Base-by-base conservation (phyloP, 2,329 filamentous ascomycete species). In the Aspergillus ochraceus region DNA sequence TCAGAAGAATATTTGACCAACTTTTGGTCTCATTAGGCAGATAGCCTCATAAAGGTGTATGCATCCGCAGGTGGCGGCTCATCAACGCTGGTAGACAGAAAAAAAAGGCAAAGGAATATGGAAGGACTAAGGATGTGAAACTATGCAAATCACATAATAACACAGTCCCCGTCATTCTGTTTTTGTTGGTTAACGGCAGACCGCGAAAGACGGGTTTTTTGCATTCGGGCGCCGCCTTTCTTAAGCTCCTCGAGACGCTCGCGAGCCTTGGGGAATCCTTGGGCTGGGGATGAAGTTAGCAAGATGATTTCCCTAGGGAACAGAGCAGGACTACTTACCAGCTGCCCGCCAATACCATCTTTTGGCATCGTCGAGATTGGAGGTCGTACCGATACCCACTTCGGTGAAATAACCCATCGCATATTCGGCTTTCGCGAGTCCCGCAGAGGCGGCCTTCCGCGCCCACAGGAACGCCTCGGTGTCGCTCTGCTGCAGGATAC, bases 371-470 rank as follows among this genome's bases (percentile, higher is more conserved):
- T 99, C 95, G 68, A 97, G 70, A 74, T 94, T 96, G 9, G 90
- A 87, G 17, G 89, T 83, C 64, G 91, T 88, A 30, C 95, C 95
- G 68, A 99, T 98, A 12, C 95, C 95, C 52, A 95, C 89, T 77
- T 99, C 95, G 0, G 91, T 96, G 72, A 96, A 97, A 77, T 98
- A 97, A 0, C 95, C 95, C 90, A 99, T 97, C 0, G 94, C 95
- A 77, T 97, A 98, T 79, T 98, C 91, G 0, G 95, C 95, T 81
- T 98, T 99, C 8, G 92, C 88, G 42, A 97, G 78, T 2, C 94
- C 92, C 3, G 92, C 90, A 64, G 88, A 86, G 0, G 95, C 95
- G 2, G 95, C 94, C 77, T 97, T 98, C 22, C 94, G 84, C 11
- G 95, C 94, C 95, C 95, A 99, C 2, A 99, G 84, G 74, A 97